phyloP scores from a whole-genome alignment of 1,139 yeast genomes.

The Suhomyces chickasaworum region DNA sequence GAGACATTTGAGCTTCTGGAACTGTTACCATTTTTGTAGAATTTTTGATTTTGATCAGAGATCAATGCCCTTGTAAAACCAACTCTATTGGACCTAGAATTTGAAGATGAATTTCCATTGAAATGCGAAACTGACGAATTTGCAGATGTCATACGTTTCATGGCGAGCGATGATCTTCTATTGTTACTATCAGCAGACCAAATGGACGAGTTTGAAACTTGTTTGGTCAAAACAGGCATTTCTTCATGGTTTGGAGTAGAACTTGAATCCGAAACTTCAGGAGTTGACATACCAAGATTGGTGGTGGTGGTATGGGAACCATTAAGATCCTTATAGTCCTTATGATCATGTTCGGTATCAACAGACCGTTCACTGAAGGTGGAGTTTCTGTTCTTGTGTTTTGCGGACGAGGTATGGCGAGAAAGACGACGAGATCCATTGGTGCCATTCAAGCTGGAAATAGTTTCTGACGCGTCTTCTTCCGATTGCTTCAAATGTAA shows the following conservation, averaged over 20 bases:
- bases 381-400: constrained; percentile 13
- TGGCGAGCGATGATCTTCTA: constrained; percentile 31
- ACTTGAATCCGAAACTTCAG: constrained; percentile 11
- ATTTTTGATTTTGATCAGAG: constrained; percentile 32
- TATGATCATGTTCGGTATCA: constrained; percentile 7
- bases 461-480: constrained; percentile 10
- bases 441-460: constrained; percentile 5
- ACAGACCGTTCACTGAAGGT: constrained; percentile 12
- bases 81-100: constrained; percentile 26
- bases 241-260: constrained; percentile 13
- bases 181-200: constrained; percentile 43
- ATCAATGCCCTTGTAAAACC: constrained; percentile 49
- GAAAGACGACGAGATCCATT: constrained; percentile 17
- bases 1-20: constrained; percentile 24
- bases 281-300: constrained; percentile 8
- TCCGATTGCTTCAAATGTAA: constrained; percentile 41
- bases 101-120: constrained; percentile 21
- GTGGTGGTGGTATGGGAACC: constrained; percentile 12
- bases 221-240: constrained; percentile 29
- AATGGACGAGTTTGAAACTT: constrained; percentile 36
- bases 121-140: constrained; percentile 36
- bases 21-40: constrained; percentile 28
- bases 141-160: constrained; percentile 36
- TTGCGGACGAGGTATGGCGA: constrained; percentile 14
- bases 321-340: constrained; percentile 12